phyloP scores from a whole-genome alignment of 192 early-diverging fungal species.

The Mortierella alpina region DNA sequence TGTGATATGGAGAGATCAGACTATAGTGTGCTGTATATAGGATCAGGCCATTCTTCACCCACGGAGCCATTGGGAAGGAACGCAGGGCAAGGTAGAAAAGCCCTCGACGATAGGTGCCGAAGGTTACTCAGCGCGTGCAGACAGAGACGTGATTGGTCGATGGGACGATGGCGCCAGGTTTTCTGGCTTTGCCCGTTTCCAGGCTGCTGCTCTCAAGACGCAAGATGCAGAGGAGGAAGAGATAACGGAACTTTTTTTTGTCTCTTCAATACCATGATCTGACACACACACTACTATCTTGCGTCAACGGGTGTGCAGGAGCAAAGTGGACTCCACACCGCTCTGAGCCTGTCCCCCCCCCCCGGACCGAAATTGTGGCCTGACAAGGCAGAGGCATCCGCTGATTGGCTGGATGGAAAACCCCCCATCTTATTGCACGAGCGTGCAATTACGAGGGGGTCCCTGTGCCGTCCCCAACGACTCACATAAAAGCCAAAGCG shows the following conservation, averaged over 20 bases:
- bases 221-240: not conserved
- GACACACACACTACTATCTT: not conserved
- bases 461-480: not conserved
- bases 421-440: not conserved
- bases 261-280: constrained; percentile 2
- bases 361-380: constrained; percentile 6
- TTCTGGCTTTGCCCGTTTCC: not conserved
- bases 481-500: too few relatives aligned
- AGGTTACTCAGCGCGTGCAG: constrained; percentile 8
- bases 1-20: too few relatives aligned
- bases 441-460: not conserved
- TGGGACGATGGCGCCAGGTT: constrained; percentile 25
- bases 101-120: not conserved
- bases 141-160: constrained; percentile 13
- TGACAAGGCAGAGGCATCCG: not conserved
- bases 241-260: not conserved
- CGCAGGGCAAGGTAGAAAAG: too few relatives aligned
- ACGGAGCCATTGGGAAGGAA: too few relatives aligned
- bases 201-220: not conserved
- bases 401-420: not conserved
- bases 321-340: too few relatives aligned
- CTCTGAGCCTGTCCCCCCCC: too few relatives aligned
- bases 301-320: too few relatives aligned
- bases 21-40: too few relatives aligned
- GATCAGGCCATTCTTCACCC: too few relatives aligned